Evolutionary conservation across 345 rosid genomes (phyloP).

Genomic region (Crucihimalaya himalaica): DNA sequence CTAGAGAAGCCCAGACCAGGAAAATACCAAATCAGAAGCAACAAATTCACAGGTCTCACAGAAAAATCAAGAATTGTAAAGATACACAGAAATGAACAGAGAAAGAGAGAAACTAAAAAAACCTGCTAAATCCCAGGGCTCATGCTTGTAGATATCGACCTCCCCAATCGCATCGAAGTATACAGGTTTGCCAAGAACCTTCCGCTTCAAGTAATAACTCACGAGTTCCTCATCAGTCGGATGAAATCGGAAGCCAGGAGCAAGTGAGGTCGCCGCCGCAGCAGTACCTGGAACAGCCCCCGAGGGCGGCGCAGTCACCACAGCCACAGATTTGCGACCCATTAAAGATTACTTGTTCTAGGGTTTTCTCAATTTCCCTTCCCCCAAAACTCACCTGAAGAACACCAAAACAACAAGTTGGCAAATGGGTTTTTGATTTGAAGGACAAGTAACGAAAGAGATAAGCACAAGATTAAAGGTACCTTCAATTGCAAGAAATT

Average conservation of each 20-base stretch:
- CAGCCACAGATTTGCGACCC: conserved; percentile 45
- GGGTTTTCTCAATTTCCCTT: conserved; percentile 24
- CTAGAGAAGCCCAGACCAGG: conserved; percentile 1
- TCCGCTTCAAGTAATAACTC: conserved; percentile 77
- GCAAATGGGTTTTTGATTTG: conserved; percentile 46
- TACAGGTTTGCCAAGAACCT: conserved; percentile 69
- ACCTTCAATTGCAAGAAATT: conserved; percentile 89
- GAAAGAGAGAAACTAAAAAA: not conserved
- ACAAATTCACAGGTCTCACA: not conserved
- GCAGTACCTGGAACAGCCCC: conserved; percentile 28
- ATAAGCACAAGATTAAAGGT: conserved; percentile 35
- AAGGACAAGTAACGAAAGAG: conserved; percentile 50
- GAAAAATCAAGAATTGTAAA: not conserved
- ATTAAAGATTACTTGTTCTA: conserved; percentile 29
- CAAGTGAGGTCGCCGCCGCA: conserved; percentile 60
- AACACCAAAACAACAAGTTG: not conserved
- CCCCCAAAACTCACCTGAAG: not conserved
- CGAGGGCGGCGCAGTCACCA: conserved; percentile 29
- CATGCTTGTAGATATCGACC: conserved; percentile 83
- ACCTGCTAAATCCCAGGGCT: conserved; percentile 92
- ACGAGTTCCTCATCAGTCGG: conserved; percentile 88
- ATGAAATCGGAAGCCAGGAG: conserved; percentile 93
- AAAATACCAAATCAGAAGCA: conserved; percentile 23
- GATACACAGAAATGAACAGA: not conserved
- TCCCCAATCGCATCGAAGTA: conserved; percentile 70